Conservation (phyloP, 2,329 filamentous ascomycete genomes). For the Cladosporium austrohemisphaericum region DNA sequence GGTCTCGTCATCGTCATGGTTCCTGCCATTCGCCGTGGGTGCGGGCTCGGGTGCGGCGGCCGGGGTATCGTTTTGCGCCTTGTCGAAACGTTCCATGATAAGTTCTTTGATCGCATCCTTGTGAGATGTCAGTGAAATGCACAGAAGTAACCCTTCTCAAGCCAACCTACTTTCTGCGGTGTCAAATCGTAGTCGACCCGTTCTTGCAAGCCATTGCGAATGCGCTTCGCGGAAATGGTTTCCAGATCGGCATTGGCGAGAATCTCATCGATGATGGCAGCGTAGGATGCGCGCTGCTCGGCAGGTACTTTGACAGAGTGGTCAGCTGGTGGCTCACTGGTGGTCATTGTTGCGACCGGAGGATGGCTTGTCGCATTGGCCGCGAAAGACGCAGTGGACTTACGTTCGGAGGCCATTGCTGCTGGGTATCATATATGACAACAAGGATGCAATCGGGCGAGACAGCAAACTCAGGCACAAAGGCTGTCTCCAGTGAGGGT, state of each 20-base stretch:
- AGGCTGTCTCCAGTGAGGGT: background rate
- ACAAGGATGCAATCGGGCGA: too few species aligned
- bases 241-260: constrained; percentile 58
- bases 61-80: constrained; percentile 34
- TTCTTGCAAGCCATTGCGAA: constrained; percentile 61
- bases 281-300: constrained; percentile 38
- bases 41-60: constrained; percentile 33
- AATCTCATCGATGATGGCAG: constrained; percentile 60
- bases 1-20: constrained; percentile 29
- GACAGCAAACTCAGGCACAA: too few species aligned
- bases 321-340: too few species aligned
- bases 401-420: constrained; percentile 10
- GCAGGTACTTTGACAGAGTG: constrained; percentile 23
- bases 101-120: constrained; percentile 45
- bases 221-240: constrained; percentile 62
- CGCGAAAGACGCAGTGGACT: constrained; percentile 1
- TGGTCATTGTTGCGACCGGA: background rate
- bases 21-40: constrained; percentile 34
- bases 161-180: constrained; percentile 53
- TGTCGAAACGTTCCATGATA: constrained; percentile 50
- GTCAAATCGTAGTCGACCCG: constrained; percentile 59
- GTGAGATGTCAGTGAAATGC: constrained; percentile 16
- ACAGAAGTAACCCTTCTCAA: background rate
- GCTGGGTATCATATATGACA: too few species aligned
- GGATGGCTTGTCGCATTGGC: background rate